Conservation (phyloP, 495 filamentous ascomycete species). For the Penicillium tannophilum region DNA sequence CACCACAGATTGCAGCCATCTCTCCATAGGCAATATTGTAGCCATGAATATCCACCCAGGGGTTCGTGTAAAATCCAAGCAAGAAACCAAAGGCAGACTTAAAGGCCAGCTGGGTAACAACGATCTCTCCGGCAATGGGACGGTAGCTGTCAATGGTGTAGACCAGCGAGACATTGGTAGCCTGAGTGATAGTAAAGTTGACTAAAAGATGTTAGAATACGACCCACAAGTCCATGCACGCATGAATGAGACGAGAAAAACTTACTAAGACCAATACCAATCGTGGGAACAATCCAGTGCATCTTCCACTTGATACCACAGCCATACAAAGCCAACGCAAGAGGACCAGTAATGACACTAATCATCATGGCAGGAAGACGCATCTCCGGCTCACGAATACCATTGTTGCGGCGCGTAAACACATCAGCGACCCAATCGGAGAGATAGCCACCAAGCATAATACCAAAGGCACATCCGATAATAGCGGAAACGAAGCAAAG, state of each 20-base stretch:
- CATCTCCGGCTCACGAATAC: constrained; percentile 59
- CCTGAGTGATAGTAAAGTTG: constrained; percentile 54
- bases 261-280: constrained; percentile 46
- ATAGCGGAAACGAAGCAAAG: constrained; percentile 52
- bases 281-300: constrained; percentile 58
- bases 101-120: constrained; percentile 53
- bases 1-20: constrained; percentile 54
- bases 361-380: constrained; percentile 50
- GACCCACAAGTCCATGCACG: background rate
- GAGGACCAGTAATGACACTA: constrained; percentile 45
- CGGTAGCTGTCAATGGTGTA: constrained; percentile 59
- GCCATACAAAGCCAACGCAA: constrained; percentile 53
- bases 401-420: constrained; percentile 52
- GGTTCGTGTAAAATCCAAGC: constrained; percentile 61
- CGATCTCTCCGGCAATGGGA: constrained; percentile 55
- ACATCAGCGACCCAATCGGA: constrained; percentile 54
- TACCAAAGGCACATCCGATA: constrained; percentile 50
- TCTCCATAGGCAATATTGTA: constrained; percentile 53
- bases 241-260: background rate
- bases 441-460: constrained; percentile 50
- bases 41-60: constrained; percentile 54
- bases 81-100: constrained; percentile 61
- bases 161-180: constrained; percentile 53
- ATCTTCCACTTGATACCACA: constrained; percentile 50
- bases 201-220: constrained; percentile 16